These are phyloP conservation scores for Ogataea hybrid DNA, from an alignment of 1,139 yeast species.

Conservation along the genomic window DNA sequence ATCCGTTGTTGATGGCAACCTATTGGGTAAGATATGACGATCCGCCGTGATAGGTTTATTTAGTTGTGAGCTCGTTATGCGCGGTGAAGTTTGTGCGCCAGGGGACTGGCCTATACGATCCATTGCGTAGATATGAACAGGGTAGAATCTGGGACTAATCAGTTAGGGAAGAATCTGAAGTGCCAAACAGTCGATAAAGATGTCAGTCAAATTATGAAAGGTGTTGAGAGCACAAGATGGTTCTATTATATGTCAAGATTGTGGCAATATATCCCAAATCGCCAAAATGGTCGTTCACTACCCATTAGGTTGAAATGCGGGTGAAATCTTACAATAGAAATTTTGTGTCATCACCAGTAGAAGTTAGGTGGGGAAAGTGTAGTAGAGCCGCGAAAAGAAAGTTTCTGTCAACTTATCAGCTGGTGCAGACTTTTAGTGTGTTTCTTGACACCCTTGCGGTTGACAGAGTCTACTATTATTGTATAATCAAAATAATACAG, in stretches of 20 bases:
- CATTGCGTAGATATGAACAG: background rate
- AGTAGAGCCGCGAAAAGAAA: background rate
- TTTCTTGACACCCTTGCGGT: too few species aligned
- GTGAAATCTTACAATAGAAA: background rate
- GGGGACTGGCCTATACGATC: constrained; percentile 1
- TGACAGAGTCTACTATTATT: too few species aligned
- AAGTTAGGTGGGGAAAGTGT: constrained; percentile 6
- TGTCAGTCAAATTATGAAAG: too few species aligned
- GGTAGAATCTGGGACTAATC: background rate
- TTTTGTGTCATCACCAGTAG: constrained; percentile 6
- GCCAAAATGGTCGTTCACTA: constrained; percentile 3
- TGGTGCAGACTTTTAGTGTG: background rate
- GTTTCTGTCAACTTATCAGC: background rate
- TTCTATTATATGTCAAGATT: background rate
- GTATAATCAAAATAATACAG: too few species aligned
- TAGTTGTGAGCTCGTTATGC: constrained; percentile 11
- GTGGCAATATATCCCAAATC: background rate
- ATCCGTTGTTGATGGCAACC: constrained; percentile 21
- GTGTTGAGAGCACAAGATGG: too few species aligned
- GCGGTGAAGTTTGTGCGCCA: constrained; percentile 18
- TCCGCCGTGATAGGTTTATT: constrained; percentile 20
- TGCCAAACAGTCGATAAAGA: too few species aligned
- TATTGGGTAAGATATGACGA: constrained; percentile 21
- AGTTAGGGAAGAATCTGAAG: background rate
- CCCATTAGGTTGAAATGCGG: constrained; percentile 1